Evolutionary conservation across 2,329 filamentous ascomycete genomes (phyloP).

Genomic region (Pseudonectria buxi): DNA sequence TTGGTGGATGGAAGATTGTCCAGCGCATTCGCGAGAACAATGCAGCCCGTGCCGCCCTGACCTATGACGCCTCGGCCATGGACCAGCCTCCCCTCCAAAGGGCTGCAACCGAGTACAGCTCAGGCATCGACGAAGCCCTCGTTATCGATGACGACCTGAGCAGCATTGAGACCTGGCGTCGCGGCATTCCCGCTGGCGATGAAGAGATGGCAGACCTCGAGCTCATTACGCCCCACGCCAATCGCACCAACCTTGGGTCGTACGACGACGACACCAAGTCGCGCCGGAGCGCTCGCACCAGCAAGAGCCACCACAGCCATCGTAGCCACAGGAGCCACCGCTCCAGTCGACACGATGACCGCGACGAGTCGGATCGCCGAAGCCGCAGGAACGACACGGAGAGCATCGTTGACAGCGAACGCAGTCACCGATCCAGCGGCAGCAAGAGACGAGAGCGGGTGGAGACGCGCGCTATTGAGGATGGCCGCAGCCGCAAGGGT

Average conservation of each 20-base stretch:
- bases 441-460: slow-evolving; percentile 27
- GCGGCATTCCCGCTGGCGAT: slow-evolving; percentile 45
- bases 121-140: slow-evolving; percentile 47
- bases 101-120: slow-evolving; percentile 25
- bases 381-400: slow-evolving; percentile 14
- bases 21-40: slow-evolving; percentile 62
- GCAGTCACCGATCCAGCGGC: slow-evolving; percentile 20
- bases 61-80: slow-evolving; percentile 18
- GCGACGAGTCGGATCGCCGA: slow-evolving; percentile 15
- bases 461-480: slow-evolving; percentile 30
- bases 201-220: slow-evolving; percentile 46
- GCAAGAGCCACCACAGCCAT: slow-evolving; percentile 22
- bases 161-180: slow-evolving; percentile 51
- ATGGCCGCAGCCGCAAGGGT: slow-evolving; percentile 25
- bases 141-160: slow-evolving; percentile 52
- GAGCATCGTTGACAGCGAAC: slow-evolving; percentile 35
- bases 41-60: slow-evolving; percentile 22
- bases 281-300: slow-evolving; percentile 27
- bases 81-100: slow-evolving; percentile 20
- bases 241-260: slow-evolving; percentile 36
- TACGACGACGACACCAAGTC: slow-evolving; percentile 34
- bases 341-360: slow-evolving; percentile 17
- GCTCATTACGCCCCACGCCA: slow-evolving; percentile 51
- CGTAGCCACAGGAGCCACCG: slow-evolving; percentile 21
- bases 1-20: slow-evolving; percentile 96